Evolutionary conservation across 305 asterid genomes (phyloP), one percentile per base, ranked within the genome.

Genomic region (Fraxinus platypoda): DNA sequence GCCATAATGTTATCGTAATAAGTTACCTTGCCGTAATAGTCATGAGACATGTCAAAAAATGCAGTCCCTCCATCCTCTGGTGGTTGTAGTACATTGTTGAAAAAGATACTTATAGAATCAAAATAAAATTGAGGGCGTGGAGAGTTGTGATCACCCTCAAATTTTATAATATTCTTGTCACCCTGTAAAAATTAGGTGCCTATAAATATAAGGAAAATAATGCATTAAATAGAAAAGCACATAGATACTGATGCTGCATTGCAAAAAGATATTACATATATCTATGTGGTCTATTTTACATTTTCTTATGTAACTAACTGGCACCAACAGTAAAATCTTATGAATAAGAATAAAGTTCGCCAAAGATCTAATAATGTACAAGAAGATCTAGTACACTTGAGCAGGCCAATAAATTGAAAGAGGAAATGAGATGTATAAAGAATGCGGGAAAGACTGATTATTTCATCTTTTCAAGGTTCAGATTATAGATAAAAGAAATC

Each of bases 141-240:
- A 83, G 98, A 95, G 85, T 95, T 95, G 91, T 95, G 98, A 83
- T 95, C 98, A 37, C 98, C 98, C 84, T 95, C 98, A 59, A 95
- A 95, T 88, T 91, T 93, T 84, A 95, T 95, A 74, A 95, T 92
- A 85, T 95, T 95, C 90, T 95, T 95, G 91, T 93, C 98, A 77
- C 98, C 98, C 98, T 91, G 90, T 71, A 46, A 81, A 68, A 76
- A 82, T 85, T 23, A 76, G 78, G 78, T 9, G 66, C 52, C 35
- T 8, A 43, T 76, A 33, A 33, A 64, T 82, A 57, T n/a, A 15
- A 64, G 52, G 74, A 23, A 41, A 33, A 23, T n/a, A 25, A 80
- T 8, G 62, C 78, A 80, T 59, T 52, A 79, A 30, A 35, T 25
- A 3, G 26, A 76, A 26, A 83, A 77, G 37, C 8, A 41, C 38